Evolutionary conservation across 345 rosid genomes (phyloP), one percentile per base, ranked within the genome.

Genomic region (Aquilaria malaccensis): DNA sequence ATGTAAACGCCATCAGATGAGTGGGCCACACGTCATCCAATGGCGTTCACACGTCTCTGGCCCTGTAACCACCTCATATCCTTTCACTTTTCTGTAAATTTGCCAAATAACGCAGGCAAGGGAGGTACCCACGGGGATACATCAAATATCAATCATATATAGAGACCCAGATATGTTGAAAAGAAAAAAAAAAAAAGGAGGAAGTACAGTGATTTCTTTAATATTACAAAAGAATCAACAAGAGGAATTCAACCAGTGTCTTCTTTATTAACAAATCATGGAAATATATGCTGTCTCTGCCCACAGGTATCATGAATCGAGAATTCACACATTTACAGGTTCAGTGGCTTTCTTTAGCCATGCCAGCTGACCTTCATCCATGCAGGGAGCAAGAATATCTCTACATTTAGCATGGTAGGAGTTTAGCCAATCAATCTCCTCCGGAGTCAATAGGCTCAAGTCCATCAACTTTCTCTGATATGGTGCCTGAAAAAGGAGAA

Each of bases 321-420:
- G 30, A 12, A 11, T 61, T 70, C 62, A 83, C 6, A 71, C 86
- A 7, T 71, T 67, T 13, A 86, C 67, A 54, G 93, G 85, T 67
- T 86, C 91, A 0, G 99, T 91, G 48, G 99, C 99, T 72, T 80
- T 85, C 71, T 73, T 79, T 68, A 91, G 87, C 99, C 99, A 94
- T 31, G 82, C 82, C 79, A 72, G 76, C 83, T 91, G 91, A 13
- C 72, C 15, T 59, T 80, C 80, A 62, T 81, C 79, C 93, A 95
- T 54, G 75, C 68, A 78, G 0, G 97, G 78, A 1, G 85, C 84
- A 72, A 91, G 74, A 50, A 83, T 76, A 52, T 91, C 96, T 54
- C 86, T 74, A 66, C 99, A 91, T 57, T 67, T 81, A 14, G 74
- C 75, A 76, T 91, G 96, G 77, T 95, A 95, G 54, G 73, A 65